Evolutionary conservation across 441 rosid species (phyloP), one percentile per base, ranked within the genome.

Genomic region (Metrosideros polymorpha): DNA sequence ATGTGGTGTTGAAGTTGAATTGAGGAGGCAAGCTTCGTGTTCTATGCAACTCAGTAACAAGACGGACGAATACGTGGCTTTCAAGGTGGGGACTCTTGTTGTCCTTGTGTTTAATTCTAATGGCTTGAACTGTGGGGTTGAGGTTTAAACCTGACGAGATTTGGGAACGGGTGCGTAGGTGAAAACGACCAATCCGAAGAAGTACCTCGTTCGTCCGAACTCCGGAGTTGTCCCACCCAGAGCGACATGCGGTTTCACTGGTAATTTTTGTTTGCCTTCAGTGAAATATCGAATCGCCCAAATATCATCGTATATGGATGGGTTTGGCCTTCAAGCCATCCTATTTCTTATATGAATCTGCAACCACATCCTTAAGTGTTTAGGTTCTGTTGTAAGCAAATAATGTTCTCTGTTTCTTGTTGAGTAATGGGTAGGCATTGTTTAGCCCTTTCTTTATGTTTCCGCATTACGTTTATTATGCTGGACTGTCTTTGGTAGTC

Each of bases 131-230:
- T 53, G 57, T 51, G 59, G 47, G 63, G 29, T 53, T 83, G 49
- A 39, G 42, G 13, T 83, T 83, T 32, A 51, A n/a, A 22, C 25
- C 47, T 71, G n/a, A 71, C 47, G 10, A 39, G n/a, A 6, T 35
- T 83, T 50, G 84, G 32, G 84, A 42, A 27, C 9, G 55, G 61
- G 66, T 29, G 17, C 30, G 84, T 85, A 96, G 99, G 98, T 96
- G 87, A 96, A 96, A 87, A 96, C 98, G 30, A 96, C 98, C 82
- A 95, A 94, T 86, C 99, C 97, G 3, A 95, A 92, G 89, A 96
- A 94, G 90, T 96, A 95, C 84, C 92, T 95, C 42, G 99, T 96
- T 63, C 94, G 97, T 85, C 99, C 98, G 51, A 96, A 95, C 86
- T 90, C 94, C 51, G 98, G 98, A 32, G 84, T 95, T 83, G 93